Conservation (phyloP, 768 basidiomycete genomes). For the Artomyces pyxidatus region DNA sequence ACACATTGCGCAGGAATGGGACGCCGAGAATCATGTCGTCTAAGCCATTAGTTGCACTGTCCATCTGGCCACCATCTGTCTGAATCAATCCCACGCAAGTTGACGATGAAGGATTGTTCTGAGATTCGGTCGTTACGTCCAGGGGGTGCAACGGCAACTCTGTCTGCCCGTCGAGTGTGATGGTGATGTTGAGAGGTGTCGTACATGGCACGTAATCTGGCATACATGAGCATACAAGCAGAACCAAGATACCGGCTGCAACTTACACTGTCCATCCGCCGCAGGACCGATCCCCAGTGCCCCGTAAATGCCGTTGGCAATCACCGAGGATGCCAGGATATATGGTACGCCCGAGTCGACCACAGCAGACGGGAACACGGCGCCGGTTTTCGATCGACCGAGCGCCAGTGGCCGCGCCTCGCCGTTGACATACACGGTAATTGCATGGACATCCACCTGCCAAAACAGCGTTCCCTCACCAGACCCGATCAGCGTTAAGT, state of each 20-base stretch:
- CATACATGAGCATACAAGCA: neutral
- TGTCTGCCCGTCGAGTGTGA: conserved; percentile 51
- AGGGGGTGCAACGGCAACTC: conserved; percentile 66
- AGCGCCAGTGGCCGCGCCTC: conserved; percentile 32
- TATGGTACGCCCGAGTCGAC: conserved; percentile 64
- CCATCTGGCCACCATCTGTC: conserved; percentile 36
- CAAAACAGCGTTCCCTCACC: conserved; percentile 44
- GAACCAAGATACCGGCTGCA: conserved; percentile 8
- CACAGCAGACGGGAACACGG: conserved; percentile 51
- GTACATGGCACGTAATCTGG: conserved; percentile 73
- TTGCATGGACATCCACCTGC: conserved; percentile 48
- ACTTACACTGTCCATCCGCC: conserved; percentile 57
- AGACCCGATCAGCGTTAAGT: conserved; percentile 38
- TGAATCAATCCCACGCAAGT: conserved; percentile 66
- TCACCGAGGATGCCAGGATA: conserved; percentile 49
- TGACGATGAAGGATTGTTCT: conserved; percentile 31
- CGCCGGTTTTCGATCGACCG: conserved; percentile 30
- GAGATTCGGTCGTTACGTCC: conserved; percentile 51
- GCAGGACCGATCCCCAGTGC: conserved; percentile 56
- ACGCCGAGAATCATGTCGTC: conserved; percentile 76
- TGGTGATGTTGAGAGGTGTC: conserved; percentile 62
- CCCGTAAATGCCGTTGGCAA: conserved; percentile 76
- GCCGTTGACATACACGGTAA: conserved; percentile 54
- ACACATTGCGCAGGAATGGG: conserved; percentile 68
- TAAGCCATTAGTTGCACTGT: conserved; percentile 25